Evolutionary conservation across 2,329 filamentous ascomycete species (phyloP).

Genomic region (Epichloe sylvatica): DNA sequence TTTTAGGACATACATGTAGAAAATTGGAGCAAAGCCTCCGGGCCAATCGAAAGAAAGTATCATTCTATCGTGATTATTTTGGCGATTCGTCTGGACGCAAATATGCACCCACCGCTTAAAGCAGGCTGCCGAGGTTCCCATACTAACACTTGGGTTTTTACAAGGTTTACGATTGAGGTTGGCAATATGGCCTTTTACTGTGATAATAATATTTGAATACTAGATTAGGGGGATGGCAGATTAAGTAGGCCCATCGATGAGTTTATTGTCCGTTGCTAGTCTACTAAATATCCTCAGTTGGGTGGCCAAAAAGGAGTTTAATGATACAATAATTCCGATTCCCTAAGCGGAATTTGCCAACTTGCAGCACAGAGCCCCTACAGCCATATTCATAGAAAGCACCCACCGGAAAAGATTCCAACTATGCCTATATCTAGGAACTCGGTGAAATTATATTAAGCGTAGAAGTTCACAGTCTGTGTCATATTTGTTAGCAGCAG

Average conservation of each 20-base stretch:
- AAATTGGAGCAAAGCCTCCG: not conserved
- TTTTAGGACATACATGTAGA: not conserved
- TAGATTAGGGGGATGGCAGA: no score
- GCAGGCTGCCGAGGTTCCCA: no score
- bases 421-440: not conserved
- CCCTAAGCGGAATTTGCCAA: not conserved
- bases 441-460: conserved; percentile 17
- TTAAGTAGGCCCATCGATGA: not conserved
- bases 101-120: no score
- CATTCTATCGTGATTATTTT: no score
- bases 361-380: not conserved
- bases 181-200: no score
- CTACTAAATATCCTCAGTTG: not conserved
- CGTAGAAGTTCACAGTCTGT: conserved; percentile 45
- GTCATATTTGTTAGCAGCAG: conserved; percentile 1
- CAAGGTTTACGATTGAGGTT: no score
- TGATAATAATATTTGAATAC: no score
- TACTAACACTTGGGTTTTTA: no score
- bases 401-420: not conserved
- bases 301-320: not conserved
- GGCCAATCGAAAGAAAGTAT: not conserved
- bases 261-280: not conserved
- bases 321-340: not conserved
- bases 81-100: no score
- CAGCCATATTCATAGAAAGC: not conserved